phyloP scores from a whole-genome alignment of 202 grass and related monocot species.

The Saccharum hybrid region DNA sequence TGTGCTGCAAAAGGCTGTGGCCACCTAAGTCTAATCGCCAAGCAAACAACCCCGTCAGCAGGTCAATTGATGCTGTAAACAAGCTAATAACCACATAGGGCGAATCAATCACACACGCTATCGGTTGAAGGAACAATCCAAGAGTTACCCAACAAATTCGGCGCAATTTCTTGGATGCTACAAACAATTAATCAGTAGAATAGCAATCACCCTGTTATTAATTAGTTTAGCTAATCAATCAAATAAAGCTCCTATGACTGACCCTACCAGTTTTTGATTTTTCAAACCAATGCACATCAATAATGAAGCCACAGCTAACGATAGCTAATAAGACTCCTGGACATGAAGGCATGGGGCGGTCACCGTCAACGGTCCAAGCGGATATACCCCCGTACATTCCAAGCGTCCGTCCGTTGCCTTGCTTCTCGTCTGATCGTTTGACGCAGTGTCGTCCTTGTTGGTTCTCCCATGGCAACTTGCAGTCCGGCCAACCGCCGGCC shows the following conservation, averaged over 20 bases:
- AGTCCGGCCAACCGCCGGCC: too few species aligned
- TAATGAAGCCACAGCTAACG: not conserved
- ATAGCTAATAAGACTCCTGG: too few species aligned
- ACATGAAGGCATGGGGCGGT: not conserved
- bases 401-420: not conserved
- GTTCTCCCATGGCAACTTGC: not conserved
- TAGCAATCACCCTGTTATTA: not conserved
- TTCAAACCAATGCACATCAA: not conserved
- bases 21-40: too few species aligned
- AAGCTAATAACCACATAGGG: too few species aligned
- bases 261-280: not conserved
- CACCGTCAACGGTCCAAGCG: conserved; percentile 23
- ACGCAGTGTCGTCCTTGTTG: too few species aligned
- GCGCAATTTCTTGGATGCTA: not conserved
- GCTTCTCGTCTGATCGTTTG: too few species aligned
- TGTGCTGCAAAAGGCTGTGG: too few species aligned
- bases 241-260: not conserved
- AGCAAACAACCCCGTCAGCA: too few species aligned
- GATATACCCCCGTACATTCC: conserved; percentile 40
- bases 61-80: too few species aligned
- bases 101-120: too few species aligned
- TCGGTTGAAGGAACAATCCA: not conserved
- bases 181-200: not conserved
- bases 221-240: not conserved
- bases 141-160: conserved; percentile 16